Base-by-base conservation (phyloP, 352 stramenopile species). In the Globisporangium rhizosaccharum region DNA sequence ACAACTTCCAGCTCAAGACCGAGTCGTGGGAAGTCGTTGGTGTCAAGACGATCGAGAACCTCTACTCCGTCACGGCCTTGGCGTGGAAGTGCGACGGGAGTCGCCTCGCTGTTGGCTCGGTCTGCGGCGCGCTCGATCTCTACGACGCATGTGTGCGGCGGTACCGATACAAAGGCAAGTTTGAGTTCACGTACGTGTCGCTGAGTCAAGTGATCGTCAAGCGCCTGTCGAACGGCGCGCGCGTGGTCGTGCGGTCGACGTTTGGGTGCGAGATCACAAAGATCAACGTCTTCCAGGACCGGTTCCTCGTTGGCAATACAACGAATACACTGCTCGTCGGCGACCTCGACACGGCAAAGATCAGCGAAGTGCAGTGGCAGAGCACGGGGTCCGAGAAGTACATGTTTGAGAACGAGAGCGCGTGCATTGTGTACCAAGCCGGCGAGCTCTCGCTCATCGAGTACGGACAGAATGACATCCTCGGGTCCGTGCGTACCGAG, bases 181-280 rank as follows among this genome's bases (percentile, higher is more conserved):
- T 98, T 57, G 94, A 98, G 76, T 96, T 98, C 64, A 98, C 91
- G 48, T 98, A 98, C 60, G 89, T 98, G 49, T 97, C 83, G 23
- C 67, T 95, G 44, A 96, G 81, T 53, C 92, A 98, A 71, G 90
- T 98, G 50, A 97, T 98, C 61, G 90, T 98, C 25, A 97, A 97
- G 73, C 78, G 83, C 1, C 78, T 98, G 12, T 76, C 82, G 14
- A 97, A 76, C 25, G 90, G 89, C 20, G 79, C 73, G 14, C 73
- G 87, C 37, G 90, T 97, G 20, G 87, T 97, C 26, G 76, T 98
- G 26, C 86, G 88, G 2, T 96, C 82, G 7, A 65, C 83, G 18
- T 98, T 97, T 65, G 90, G 88, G 10, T 96, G 86, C 59, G 92
- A 98, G 56, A 98, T 98, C 57, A 87, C 75, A 20, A 97, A 97